Evolutionary conservation across 495 filamentous ascomycete species (phyloP).

Genomic region (Corynascus novoguineensis): DNA sequence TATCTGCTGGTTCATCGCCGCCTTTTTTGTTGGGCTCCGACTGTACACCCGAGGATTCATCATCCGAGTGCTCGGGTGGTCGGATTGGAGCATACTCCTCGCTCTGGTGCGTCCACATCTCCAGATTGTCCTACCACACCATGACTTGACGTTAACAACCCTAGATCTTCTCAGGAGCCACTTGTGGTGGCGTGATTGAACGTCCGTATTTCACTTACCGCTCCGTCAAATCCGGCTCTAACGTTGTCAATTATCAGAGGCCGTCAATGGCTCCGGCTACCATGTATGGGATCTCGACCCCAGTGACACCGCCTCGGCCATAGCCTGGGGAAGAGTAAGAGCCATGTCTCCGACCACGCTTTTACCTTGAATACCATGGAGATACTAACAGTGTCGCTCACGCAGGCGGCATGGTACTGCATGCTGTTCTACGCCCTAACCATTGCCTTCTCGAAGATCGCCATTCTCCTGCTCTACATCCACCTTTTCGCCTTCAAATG

Average conservation of each 20-base stretch:
- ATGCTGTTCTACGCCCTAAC: conserved; percentile 27
- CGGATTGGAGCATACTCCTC: conserved; percentile 30
- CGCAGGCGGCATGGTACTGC: conserved; percentile 30
- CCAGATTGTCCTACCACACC: background rate
- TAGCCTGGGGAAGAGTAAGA: conserved; percentile 27
- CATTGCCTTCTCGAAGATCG: conserved; percentile 33
- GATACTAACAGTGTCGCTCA: background rate
- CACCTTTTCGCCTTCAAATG: conserved; percentile 36
- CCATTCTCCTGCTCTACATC: conserved; percentile 37
- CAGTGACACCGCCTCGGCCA: conserved; percentile 12
- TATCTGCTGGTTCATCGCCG: conserved; percentile 25
- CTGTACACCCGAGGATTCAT: conserved; percentile 28
- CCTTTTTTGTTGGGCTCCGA: conserved; percentile 27
- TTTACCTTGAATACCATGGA: background rate
- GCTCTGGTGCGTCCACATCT: conserved; percentile 18
- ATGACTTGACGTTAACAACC: background rate
- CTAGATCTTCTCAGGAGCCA: conserved; percentile 23
- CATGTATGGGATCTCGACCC: conserved; percentile 32
- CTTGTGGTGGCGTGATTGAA: conserved; percentile 23
- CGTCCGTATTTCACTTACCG: conserved; percentile 14
- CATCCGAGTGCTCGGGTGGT: conserved; percentile 22
- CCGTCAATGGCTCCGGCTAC: conserved; percentile 22
- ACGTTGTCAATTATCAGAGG: conserved; percentile 17
- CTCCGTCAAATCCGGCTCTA: background rate
- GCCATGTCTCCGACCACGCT: background rate